Evolutionary conservation across 2,329 filamentous ascomycete species (phyloP), one percentile per base, ranked within the genome.

Genomic region (Talaromyces sp.): DNA sequence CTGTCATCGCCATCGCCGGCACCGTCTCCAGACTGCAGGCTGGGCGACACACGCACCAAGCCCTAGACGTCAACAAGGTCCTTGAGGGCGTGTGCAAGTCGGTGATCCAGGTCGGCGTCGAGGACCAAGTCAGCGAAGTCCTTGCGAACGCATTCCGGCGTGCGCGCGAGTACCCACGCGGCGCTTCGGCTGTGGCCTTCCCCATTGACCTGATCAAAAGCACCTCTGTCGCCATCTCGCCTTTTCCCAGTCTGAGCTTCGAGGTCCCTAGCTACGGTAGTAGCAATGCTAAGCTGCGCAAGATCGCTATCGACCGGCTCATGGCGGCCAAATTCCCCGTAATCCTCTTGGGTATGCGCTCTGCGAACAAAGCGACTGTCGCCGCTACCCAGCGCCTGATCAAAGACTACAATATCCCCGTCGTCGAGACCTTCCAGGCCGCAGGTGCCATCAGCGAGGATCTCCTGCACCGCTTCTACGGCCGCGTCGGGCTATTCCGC

Each of bases 51-150:
- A 61, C 59, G 12, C 59, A 61, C 29, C 59, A 61, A 24, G 57
- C 59, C 7, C 55, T 61, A 12, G 59, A 61, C 17, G 59, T 61
- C n/a, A 58, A 58, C 56, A 61, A 61, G 19, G 59, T 61, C 1
- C 31, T 61, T 17, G 59, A 61, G 50, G 59, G 59, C 1, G 59
- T 61, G 2, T 61, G 59, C 31, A 61, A 61, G 32, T 61, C 59
- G 6, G 59, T 61, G 10, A 58, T 31, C 12, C 59, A 61, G 24
- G 59, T 61, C 8, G 55, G 59, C 17, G 59, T 61, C 32, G 59
- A 61, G 50, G 59, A 61, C 38, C 59, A 61, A 53, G 59, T 61
- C 11, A 61, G 59, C 59, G 59, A 61, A 35, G 59, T 61, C n/a
- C 51, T 61, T 32, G 60, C 56, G 21, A 62, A 62, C 19, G 60